A percentile compares a stretch with the other conserved stretches of the same genome.
phyloP scores from a whole-genome alignment of 2,329 filamentous ascomycete genomes.

The Xylariaceae sp. region DNA sequence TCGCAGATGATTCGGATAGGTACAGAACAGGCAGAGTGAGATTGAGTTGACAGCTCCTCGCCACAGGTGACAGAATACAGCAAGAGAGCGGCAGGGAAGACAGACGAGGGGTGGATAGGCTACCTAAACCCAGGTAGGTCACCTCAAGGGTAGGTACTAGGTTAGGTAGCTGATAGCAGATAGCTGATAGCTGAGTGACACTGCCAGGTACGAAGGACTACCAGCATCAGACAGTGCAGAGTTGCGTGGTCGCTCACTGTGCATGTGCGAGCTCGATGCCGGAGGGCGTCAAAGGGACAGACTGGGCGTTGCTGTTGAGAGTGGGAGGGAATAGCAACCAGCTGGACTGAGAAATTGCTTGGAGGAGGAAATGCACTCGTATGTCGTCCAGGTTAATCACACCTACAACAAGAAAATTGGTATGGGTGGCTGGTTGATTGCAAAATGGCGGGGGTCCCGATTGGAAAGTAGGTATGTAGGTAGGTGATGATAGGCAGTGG shows the following conservation, averaged over 20 bases:
- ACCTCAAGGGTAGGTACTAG: too few species aligned
- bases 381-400: conserved; percentile 10
- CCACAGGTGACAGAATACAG: conserved; percentile 5
- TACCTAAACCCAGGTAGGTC: too few species aligned
- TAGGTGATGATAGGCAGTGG: too few species aligned
- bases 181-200: neutral
- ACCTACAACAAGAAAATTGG: too few species aligned
- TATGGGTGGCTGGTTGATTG: conserved; percentile 4
- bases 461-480: conserved; percentile 1
- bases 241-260: conserved; percentile 12
- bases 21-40: too few species aligned
- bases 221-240: conserved; percentile 10
- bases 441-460: neutral
- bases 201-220: conserved; percentile 5
- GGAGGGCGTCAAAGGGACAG: too few species aligned
- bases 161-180: conserved; percentile 5
- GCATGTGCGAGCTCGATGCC: conserved; percentile 6
- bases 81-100: conserved; percentile 13
- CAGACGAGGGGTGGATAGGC: too few species aligned
- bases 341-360: conserved; percentile 13
- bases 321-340: conserved; percentile 13
- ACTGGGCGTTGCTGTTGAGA: too few species aligned
- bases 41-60: too few species aligned
- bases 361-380: conserved; percentile 11
- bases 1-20: too few species aligned